Evolutionary conservation across 768 basidiomycete species (phyloP), one percentile per base, ranked within the genome.

Genomic region (Pholiota microspora): DNA sequence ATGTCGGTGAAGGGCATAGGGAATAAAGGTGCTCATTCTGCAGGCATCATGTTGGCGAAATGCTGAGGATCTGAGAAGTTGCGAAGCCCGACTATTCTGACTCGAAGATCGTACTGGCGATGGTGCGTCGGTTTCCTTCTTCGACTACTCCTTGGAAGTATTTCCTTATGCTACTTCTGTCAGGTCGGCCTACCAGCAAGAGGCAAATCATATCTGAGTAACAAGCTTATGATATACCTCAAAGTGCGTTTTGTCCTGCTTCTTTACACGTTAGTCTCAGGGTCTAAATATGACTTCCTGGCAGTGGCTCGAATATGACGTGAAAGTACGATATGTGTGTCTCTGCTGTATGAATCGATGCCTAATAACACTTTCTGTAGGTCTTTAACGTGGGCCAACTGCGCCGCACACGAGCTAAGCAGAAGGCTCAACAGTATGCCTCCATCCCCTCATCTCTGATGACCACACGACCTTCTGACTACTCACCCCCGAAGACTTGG

Each of bases 321-420:
- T 97, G 60, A 91, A 94, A 79, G 92, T 87, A 57, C n/a, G 63
- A 24, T 21, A 32, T 23, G 23, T 54, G 25, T 32, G 6, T 13
- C 32, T 24, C 9, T 12, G n/a, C 25, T 35, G 12, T 3, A 42
- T 18, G 10, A n/a, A 34, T 48, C 44, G 34, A 16, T 4, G 27
- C 35, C 9, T 27, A 24, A n/a, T 35, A 16, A 51, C 40, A 2
- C 16, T 21, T 21, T 23, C 21, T 23, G 23, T 42, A 94, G 90
- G 97, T 98, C 4, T 98, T 98, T 78, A 98, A 99, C 66, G 97
- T 98, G 25, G 97, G 96, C 5, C 96, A 98, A 69, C 75, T 97
- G 21, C 82, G 95, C 53, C 83, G 94, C 25, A 88, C 89, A 1
- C 84, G 94, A 59, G 96, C 96, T 13, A 82, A 76, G 55, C 85